Conservation (phyloP, 208 protist species). For the Acanthamoeba castellanii region DNA sequence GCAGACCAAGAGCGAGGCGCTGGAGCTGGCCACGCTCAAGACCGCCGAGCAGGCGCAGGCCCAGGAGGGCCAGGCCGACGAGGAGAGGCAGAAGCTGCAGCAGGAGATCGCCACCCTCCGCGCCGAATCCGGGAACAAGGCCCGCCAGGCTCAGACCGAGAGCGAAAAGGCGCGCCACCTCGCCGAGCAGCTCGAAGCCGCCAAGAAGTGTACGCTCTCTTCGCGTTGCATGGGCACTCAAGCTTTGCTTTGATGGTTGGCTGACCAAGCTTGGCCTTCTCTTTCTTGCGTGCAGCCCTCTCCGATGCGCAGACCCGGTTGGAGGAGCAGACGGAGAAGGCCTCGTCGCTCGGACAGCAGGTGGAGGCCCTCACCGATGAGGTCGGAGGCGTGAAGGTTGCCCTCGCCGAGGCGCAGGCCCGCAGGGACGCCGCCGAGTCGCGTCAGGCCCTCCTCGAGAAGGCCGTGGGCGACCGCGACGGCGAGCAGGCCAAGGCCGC, state of each 20-base stretch:
- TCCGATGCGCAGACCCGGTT: slow-evolving; percentile 9
- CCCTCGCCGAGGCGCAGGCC: slow-evolving; percentile 30
- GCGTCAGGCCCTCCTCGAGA: slow-evolving; percentile 45
- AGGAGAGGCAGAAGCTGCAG: slow-evolving; percentile 63
- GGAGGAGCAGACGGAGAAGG: slow-evolving; percentile 65
- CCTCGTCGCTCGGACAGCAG: slow-evolving; percentile 20
- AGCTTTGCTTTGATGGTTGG: background rate
- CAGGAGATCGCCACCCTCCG: slow-evolving; percentile 59
- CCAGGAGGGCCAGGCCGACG: slow-evolving; percentile 36
- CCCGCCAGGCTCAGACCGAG: slow-evolving; percentile 47
- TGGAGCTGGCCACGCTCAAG: slow-evolving; percentile 7
- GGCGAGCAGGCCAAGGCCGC: background rate
- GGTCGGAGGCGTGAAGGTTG: background rate
- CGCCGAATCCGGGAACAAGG: slow-evolving; percentile 40
- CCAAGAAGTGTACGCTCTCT: background rate
- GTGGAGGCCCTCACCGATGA: slow-evolving; percentile 37
- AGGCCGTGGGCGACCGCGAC: background rate
- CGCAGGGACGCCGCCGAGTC: slow-evolving; percentile 31
- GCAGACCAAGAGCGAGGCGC: slow-evolving; percentile 16
- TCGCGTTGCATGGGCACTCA: background rate
- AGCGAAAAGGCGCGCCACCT: slow-evolving; percentile 54
- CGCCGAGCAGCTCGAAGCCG: slow-evolving; percentile 43
- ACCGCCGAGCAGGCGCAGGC: background rate
- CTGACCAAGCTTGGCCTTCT: background rate
- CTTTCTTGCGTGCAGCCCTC: slow-evolving; percentile 20